Evolutionary conservation across 495 filamentous ascomycete species (phyloP).

Genomic region (Jackrogersella minutella): DNA sequence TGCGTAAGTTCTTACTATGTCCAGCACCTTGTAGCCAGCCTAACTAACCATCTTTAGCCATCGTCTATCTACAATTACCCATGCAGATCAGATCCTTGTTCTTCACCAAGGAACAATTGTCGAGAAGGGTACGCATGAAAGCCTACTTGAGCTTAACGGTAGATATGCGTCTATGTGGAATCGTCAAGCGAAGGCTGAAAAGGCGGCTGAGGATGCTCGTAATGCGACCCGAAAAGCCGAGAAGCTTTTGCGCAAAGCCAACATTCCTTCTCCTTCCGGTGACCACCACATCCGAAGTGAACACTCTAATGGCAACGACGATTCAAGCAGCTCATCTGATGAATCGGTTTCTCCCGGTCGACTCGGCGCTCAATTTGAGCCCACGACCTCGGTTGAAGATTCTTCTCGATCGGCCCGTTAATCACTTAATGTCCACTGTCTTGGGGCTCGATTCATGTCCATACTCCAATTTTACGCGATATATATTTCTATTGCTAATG

Average conservation of each 20-base stretch:
- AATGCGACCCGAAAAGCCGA: slow-evolving; percentile 64
- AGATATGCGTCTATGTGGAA: slow-evolving; percentile 94
- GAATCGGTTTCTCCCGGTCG: slow-evolving; percentile 34
- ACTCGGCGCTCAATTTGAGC: slow-evolving; percentile 25
- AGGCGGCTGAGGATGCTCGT: slow-evolving; percentile 77
- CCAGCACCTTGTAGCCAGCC: background rate
- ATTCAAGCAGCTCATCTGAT: slow-evolving; percentile 47
- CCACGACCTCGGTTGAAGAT: slow-evolving; percentile 17
- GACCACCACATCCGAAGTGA: slow-evolving; percentile 37
- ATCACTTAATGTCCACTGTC: slow-evolving; percentile 34
- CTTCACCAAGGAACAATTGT: slow-evolving; percentile 82
- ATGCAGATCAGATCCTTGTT: slow-evolving; percentile 94
- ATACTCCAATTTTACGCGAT: slow-evolving; percentile 35
- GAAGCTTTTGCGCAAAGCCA: slow-evolving; percentile 58
- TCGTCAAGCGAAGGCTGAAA: slow-evolving; percentile 90
- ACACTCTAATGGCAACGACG: slow-evolving; percentile 31
- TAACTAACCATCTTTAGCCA: slow-evolving; percentile 58
- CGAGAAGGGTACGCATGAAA: slow-evolving; percentile 86
- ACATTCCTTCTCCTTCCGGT: slow-evolving; percentile 43
- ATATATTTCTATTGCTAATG: slow-evolving; percentile 43
- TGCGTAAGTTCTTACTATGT: slow-evolving; percentile 54
- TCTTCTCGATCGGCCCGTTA: slow-evolving; percentile 36
- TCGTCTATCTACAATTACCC: slow-evolving; percentile 91
- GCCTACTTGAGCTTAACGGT: slow-evolving; percentile 78
- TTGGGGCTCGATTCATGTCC: slow-evolving; percentile 38